phyloP scores from a whole-genome alignment of 345 rosid species.

The Eucalyptus cloeziana region DNA sequence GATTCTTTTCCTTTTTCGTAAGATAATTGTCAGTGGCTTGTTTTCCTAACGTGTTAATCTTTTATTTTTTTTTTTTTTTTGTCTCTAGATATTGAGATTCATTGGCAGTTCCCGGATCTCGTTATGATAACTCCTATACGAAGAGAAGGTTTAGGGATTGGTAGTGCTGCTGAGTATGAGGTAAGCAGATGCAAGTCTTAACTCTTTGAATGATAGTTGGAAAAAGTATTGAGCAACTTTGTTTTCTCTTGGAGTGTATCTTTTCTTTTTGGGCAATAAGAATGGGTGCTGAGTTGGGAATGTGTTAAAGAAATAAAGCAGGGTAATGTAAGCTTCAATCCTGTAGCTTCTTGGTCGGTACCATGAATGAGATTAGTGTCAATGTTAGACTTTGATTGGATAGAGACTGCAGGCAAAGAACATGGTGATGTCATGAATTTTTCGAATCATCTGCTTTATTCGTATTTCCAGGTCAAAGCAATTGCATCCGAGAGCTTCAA shows the following conservation, averaged over 20 bases:
- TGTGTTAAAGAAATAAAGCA: background rate
- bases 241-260: background rate
- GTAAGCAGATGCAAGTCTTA: conserved; percentile 12
- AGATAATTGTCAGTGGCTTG: background rate
- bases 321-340: background rate
- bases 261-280: background rate
- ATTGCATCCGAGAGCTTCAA: conserved; percentile 29
- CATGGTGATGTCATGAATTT: background rate
- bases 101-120: conserved; percentile 32
- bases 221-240: background rate
- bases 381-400: background rate
- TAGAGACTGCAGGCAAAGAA: background rate
- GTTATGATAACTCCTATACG: conserved; percentile 30
- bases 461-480: conserved; percentile 40
- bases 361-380: background rate
- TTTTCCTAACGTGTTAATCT: background rate
- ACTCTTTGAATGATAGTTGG: background rate
- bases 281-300: background rate
- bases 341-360: background rate
- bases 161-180: conserved; percentile 50
- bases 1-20: background rate
- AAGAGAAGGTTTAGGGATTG: conserved; percentile 53
- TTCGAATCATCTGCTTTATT: background rate
- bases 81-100: conserved; percentile 57
- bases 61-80: background rate